These are phyloP conservation scores for Apiospora saccharicola DNA, from an alignment of 2,329 filamentous ascomycete genomes.

Conservation along the genomic window DNA sequence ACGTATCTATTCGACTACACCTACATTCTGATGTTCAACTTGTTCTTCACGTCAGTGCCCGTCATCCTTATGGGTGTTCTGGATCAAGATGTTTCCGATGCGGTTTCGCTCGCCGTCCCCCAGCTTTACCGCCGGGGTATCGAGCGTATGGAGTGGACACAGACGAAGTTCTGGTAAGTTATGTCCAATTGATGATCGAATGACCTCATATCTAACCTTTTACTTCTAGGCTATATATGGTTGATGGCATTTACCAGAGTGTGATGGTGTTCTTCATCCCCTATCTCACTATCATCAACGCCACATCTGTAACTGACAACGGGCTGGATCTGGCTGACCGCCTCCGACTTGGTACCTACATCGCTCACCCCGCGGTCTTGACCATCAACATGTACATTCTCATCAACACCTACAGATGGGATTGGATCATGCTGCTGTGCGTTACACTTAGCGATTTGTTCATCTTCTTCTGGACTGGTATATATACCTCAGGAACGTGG, in stretches of 20 bases:
- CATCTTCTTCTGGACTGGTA: slow-evolving; percentile 94
- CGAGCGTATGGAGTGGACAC: slow-evolving; percentile 95
- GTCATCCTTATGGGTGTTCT: slow-evolving; percentile 96
- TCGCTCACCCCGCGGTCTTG: slow-evolving; percentile 83
- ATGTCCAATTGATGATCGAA: background rate
- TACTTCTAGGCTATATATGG: slow-evolving; percentile 80
- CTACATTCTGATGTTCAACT: slow-evolving; percentile 95
- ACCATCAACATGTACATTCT: slow-evolving; percentile 95
- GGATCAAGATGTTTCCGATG: slow-evolving; percentile 95
- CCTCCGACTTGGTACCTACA: slow-evolving; percentile 84
- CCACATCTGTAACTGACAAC: slow-evolving; percentile 72
- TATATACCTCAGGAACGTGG: slow-evolving; percentile 69
- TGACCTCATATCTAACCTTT: slow-evolving; percentile 39
- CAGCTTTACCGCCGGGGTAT: slow-evolving; percentile 96
- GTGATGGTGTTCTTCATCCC: slow-evolving; percentile 93
- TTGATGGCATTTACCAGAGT: slow-evolving; percentile 94
- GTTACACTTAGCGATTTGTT: slow-evolving; percentile 83
- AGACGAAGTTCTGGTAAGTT: slow-evolving; percentile 91
- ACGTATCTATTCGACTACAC: slow-evolving; percentile 98
- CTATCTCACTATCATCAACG: slow-evolving; percentile 77
- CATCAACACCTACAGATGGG: slow-evolving; percentile 97
- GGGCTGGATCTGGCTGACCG: slow-evolving; percentile 82
- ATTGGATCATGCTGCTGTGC: slow-evolving; percentile 91
- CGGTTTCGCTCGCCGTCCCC: slow-evolving; percentile 90
- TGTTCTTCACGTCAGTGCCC: slow-evolving; percentile 94